Percentiles rank a stretch among this genome's conserved stretches.
Conservation (phyloP, 768 basidiomycete species). For the Lactarius akahatsu region DNA sequence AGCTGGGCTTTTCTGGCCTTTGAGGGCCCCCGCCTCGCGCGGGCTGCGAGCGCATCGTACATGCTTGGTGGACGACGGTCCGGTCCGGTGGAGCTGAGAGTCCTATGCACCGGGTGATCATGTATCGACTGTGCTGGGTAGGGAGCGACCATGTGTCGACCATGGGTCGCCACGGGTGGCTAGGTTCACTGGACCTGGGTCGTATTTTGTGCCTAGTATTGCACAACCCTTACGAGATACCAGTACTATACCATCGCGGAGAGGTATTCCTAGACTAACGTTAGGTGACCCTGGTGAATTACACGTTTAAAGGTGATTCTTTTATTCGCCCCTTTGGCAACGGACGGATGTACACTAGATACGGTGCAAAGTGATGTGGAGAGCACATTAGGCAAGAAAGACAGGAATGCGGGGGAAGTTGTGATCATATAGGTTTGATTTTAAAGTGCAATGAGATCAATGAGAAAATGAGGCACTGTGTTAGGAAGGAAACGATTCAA, state of each 20-base stretch:
- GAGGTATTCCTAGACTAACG: background rate
- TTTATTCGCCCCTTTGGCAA: background rate
- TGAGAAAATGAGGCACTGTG: constrained; percentile 94
- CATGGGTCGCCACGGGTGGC: background rate
- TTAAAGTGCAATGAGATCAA: constrained; percentile 99
- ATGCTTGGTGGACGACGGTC: background rate
- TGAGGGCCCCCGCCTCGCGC: background rate
- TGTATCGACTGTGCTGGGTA: background rate
- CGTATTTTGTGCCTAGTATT: background rate
- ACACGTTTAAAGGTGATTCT: background rate
- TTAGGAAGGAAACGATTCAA: background rate
- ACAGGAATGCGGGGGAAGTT: background rate
- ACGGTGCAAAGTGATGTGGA: constrained; percentile 1
- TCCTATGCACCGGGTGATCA: background rate
- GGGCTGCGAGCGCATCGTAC: background rate
- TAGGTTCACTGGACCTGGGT: background rate
- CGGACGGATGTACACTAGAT: constrained; percentile 10
- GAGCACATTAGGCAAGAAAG: constrained; percentile 5
- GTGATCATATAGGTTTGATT: constrained; percentile 90
- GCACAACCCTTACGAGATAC: background rate
- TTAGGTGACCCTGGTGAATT: background rate
- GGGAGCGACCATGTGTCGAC: background rate
- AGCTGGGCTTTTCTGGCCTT: background rate
- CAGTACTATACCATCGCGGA: background rate
- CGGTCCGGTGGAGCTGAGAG: background rate